Evolutionary conservation across 1,139 yeast species (phyloP), one percentile per base, ranked within the genome.

Genomic region (Taphrina sp.): DNA sequence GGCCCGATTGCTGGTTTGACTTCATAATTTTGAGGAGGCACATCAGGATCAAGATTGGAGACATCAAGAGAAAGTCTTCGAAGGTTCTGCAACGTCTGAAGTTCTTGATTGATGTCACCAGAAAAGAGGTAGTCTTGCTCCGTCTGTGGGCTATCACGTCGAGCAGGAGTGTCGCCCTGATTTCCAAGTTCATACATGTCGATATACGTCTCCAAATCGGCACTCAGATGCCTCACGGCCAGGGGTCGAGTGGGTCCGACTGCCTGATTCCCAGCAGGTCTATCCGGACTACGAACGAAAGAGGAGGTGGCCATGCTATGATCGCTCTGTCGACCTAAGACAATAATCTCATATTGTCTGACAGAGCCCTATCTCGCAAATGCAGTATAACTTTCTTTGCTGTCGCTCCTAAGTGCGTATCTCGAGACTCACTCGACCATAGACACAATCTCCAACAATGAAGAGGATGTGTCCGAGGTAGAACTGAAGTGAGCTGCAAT

Each of bases 1-100:
- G 20, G 16, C 4, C 12, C 19, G 4, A 8, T 22, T 14, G 33
- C 34, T n/a, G 54, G 33, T 16, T 17, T 42, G n/a, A 49, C 22
- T 8, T 49, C 41, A 17, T 22, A 49, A 8, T 22, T 22, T 35
- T 49, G 54, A 12, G 37, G 19, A 7, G 54, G 54, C 2, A 49
- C 54, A 23, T 49, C 54, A 8, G 54, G 54, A 26, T 49, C 54
- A 23, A 49, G 33, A 4, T 49, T 49, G 5, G 54, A 38, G 12
- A 38, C 54, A 17, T 49, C 54, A 8, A 49, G 23, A 17, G 54
- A 49, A 5, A 49, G 20, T 20, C 54, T 26, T n/a, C 54, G 34
- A 5, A 49, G 34, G n/a, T 49, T 49, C n/a, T 41, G 46, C 31
- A 49, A 34, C n/a, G 38, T 49, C 24, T 34, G 33, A 10, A 49